phyloP scores from a whole-genome alignment of 2,329 filamentous ascomycete genomes.

The Aureobasidium leucospermi region DNA sequence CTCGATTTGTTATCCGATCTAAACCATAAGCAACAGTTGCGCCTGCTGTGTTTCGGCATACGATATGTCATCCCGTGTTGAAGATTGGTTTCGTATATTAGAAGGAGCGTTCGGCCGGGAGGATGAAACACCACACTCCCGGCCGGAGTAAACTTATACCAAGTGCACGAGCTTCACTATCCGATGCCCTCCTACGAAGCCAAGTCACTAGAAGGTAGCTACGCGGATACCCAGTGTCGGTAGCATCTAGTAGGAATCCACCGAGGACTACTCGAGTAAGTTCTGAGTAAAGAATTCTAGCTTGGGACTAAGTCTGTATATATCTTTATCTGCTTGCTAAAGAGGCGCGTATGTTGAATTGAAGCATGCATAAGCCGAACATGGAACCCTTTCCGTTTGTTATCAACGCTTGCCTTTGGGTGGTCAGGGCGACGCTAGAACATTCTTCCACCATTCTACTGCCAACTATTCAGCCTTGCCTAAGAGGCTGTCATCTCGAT shows the following conservation, averaged over 20 bases:
- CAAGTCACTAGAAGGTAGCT: neutral
- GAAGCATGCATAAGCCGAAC: neutral
- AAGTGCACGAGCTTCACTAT: neutral
- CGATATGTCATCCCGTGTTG: neutral
- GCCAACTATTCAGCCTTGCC: neutral
- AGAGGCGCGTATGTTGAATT: too few relatives aligned
- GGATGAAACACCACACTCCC: constrained; percentile 2
- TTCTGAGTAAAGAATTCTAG: neutral
- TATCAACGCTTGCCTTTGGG: neutral
- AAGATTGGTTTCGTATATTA: neutral
- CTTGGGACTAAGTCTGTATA: neutral
- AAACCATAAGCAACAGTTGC: neutral
- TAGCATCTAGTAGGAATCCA: neutral
- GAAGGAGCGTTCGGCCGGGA: neutral
- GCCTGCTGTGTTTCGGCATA: neutral
- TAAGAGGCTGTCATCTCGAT: neutral
- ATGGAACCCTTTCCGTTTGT: neutral
- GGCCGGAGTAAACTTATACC: neutral
- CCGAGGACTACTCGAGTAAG: neutral
- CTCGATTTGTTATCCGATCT: neutral
- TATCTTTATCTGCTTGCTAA: neutral
- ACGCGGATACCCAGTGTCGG: neutral
- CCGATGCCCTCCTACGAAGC: neutral
- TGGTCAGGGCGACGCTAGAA: constrained; percentile 6
- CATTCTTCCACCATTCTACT: constrained; percentile 4